Base-by-base conservation (phyloP, 2,329 filamentous ascomycete species). In the Trichoderma sp. region DNA sequence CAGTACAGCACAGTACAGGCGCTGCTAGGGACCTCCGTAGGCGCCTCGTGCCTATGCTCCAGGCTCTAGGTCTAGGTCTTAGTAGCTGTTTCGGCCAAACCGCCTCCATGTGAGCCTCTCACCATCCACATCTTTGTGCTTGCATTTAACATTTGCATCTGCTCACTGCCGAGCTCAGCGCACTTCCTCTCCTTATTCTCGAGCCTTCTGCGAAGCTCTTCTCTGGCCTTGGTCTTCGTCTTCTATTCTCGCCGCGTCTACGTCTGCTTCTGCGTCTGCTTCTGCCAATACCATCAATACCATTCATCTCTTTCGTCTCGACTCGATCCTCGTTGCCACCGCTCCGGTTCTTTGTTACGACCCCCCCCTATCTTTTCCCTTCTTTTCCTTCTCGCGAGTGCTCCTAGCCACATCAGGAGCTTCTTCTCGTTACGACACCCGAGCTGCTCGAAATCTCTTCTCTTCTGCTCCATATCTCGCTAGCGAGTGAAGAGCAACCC, bases 191-290 rank as follows among this genome's bases (percentile, higher is more conserved):
- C 52, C 39, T 57, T 65, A 52, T 68, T 68, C 27, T 68, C 60
- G 61, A 64, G 54, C 54, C 67, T 68, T 65, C 67, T 65, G 67
- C 35, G 67, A 65, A 65, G 67, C 66, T 68, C 42, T 32, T 48
- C 25, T 54, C 19, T 32, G 37, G 45, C 35, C 45, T 65, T 27
- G 29, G 50, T 35, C 39, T 37, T 35, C 10, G 50, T 35, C 39
- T 37, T 35, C 10, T 45, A 15, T 32, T 56, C 12, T 32, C 63
- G 27, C 52, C 57, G n/a, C 52, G 56, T 48, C 52, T 56, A 9
- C 60, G 13, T 9, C 34, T 32, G 48, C 50, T 56, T 48, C 42
- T 65, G 52, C n/a, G 15, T 64, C 52, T 56, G n/a, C 57, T 52
- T n/a, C n/a, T n/a, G n/a, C n/a, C n/a, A n/a, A n/a, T n/a, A n/a